Percentiles rank a stretch among this genome's conserved stretches.
phyloP scores from a whole-genome alignment of 2,329 filamentous ascomycete genomes.

The Blastomyces gilchristii region DNA sequence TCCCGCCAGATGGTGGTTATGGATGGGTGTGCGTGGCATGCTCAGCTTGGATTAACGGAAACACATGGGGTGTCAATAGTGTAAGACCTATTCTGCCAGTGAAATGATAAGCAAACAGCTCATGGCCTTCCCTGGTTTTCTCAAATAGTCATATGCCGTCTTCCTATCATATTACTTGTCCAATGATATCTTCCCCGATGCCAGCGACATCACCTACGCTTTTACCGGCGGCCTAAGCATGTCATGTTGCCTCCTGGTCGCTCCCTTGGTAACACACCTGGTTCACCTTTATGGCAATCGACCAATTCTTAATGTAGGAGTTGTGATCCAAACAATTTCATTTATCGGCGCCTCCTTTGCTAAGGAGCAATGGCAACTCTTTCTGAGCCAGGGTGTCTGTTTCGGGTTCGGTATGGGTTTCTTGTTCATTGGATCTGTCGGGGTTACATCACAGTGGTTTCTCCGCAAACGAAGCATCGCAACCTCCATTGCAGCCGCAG shows the following conservation, averaged over 20 bases:
- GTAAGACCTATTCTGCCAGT: slow-evolving; percentile 27
- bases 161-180: slow-evolving; percentile 52
- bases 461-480: slow-evolving; percentile 47
- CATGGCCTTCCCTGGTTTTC: slow-evolving; percentile 1
- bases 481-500: slow-evolving; percentile 49
- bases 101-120: background rate
- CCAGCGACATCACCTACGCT: slow-evolving; percentile 46
- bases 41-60: slow-evolving; percentile 51
- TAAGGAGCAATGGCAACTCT: slow-evolving; percentile 49
- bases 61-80: slow-evolving; percentile 67
- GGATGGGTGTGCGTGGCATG: slow-evolving; percentile 52
- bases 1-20: slow-evolving; percentile 47
- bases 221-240: slow-evolving; percentile 53
- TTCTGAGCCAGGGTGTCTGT: slow-evolving; percentile 50
- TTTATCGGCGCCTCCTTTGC: slow-evolving; percentile 50
- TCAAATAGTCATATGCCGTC: slow-evolving; percentile 40
- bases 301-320: slow-evolving; percentile 45
- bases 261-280: slow-evolving; percentile 46
- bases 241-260: slow-evolving; percentile 47
- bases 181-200: slow-evolving; percentile 45
- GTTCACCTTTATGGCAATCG: slow-evolving; percentile 46
- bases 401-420: slow-evolving; percentile 56
- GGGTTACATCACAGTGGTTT: slow-evolving; percentile 54
- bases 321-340: slow-evolving; percentile 45
- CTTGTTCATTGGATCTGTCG: slow-evolving; percentile 47